Evolutionary conservation across 2,329 filamentous ascomycete species (phyloP).

Genomic region (Ciborinia camelliae): DNA sequence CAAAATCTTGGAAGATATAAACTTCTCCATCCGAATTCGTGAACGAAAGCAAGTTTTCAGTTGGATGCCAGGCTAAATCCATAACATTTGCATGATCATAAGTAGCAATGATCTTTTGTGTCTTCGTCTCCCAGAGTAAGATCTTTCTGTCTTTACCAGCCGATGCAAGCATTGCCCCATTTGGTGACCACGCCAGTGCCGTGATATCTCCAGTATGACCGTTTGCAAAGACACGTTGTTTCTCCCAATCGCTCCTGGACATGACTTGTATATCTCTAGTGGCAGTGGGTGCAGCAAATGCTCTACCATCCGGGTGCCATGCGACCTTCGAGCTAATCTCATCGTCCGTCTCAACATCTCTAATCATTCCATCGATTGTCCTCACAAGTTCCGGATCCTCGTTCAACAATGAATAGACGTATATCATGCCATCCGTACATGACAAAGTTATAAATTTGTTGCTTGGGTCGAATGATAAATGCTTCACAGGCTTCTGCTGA

Average conservation of each 20-base stretch:
- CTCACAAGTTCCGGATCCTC: conserved; percentile 78
- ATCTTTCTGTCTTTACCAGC: conserved; percentile 67
- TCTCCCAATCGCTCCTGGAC: conserved; percentile 86
- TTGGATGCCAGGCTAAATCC: conserved; percentile 87
- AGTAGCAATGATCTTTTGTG: conserved; percentile 74
- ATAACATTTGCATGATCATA: conserved; percentile 81
- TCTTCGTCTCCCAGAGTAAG: conserved; percentile 84
- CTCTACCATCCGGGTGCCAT: conserved; percentile 94
- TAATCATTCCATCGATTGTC: conserved; percentile 83
- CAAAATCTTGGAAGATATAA: conserved; percentile 77
- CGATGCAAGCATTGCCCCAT: conserved; percentile 79
- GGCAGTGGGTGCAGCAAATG: conserved; percentile 81
- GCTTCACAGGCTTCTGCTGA: conserved; percentile 83
- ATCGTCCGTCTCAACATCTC: conserved; percentile 69
- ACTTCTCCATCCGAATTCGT: conserved; percentile 91
- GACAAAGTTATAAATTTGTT: conserved; percentile 75
- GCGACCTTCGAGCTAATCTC: conserved; percentile 70
- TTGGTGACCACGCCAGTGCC: conserved; percentile 87
- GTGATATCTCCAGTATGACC: conserved; percentile 84
- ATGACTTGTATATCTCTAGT: conserved; percentile 82
- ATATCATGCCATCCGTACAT: conserved; percentile 83
- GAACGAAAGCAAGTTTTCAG: conserved; percentile 83
- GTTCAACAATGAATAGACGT: conserved; percentile 78
- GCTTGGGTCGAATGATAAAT: conserved; percentile 81
- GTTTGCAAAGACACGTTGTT: conserved; percentile 72